Evolutionary conservation across 257 asterid species (phyloP).

Genomic region (Eucommia ulmoides): DNA sequence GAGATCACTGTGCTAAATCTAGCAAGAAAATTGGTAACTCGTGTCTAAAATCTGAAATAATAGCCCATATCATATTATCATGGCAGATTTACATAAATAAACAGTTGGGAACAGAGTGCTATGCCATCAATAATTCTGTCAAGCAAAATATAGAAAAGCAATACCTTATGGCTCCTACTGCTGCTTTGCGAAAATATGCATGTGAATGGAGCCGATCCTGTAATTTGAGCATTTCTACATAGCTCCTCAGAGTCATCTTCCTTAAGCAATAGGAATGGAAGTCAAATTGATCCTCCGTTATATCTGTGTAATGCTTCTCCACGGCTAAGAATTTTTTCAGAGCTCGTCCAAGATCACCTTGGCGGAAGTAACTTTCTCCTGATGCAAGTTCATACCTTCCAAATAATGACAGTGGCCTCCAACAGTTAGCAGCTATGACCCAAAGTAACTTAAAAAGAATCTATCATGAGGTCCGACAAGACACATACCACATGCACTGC

Average conservation of each 20-base stretch:
- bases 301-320: constrained; percentile 94
- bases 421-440: not conserved
- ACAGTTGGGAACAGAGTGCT: not conserved
- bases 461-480: not conserved
- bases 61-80: not conserved
- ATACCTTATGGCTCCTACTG: constrained; percentile 80
- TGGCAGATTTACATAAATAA: not conserved
- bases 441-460: not conserved
- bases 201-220: constrained; percentile 91
- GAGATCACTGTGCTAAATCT: not conserved
- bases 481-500: constrained; percentile 99
- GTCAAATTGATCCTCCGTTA: constrained; percentile 93
- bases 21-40: not conserved
- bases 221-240: constrained; percentile 85
- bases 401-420: constrained; percentile 2
- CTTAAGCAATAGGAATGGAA: constrained; percentile 96
- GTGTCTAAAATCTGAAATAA: not conserved
- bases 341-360: constrained; percentile 90
- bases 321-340: constrained; percentile 96
- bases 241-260: constrained; percentile 92
- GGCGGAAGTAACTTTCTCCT: constrained; percentile 94
- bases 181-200: constrained; percentile 88
- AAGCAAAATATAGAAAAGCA: constrained; percentile 4
- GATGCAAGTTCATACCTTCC: constrained; percentile 91
- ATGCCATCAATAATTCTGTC: not conserved